Evolutionary conservation across 1,284 basidiomycete genomes (phyloP).

Genomic region (Thelephora terrestris): DNA sequence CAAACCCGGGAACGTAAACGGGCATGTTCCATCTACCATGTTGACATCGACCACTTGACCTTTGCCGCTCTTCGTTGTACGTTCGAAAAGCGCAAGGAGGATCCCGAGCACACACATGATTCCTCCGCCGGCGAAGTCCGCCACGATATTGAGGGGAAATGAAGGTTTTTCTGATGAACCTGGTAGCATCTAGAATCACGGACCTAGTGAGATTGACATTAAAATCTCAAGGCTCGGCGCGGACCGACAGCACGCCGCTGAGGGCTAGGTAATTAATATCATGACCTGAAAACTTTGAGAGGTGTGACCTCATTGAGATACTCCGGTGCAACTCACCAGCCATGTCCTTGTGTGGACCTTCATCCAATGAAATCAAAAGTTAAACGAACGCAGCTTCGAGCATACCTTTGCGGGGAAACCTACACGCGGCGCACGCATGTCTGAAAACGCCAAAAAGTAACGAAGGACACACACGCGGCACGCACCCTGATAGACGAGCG

Average conservation of each 20-base stretch:
- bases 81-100: constrained; percentile 64
- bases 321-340: constrained; percentile 37
- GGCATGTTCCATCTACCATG: constrained; percentile 42
- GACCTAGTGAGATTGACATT: neutral
- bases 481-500: constrained; percentile 58
- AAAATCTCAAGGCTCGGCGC: neutral
- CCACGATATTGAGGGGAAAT: constrained; percentile 70
- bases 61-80: constrained; percentile 40
- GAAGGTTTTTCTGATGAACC: constrained; percentile 51
- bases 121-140: constrained; percentile 79
- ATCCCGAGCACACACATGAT: constrained; percentile 67
- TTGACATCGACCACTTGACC: constrained; percentile 74
- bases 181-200: constrained; percentile 49
- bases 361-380: neutral
- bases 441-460: neutral
- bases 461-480: constrained; percentile 4
- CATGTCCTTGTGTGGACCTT: constrained; percentile 59
- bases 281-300: constrained; percentile 39
- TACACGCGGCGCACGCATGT: constrained; percentile 14
- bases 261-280: constrained; percentile 84
- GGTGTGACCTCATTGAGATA: neutral
- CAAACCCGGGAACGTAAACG: neutral
- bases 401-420: constrained; percentile 50
- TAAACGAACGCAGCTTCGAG: constrained; percentile 1
- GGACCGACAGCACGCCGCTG: constrained; percentile 61